Evolutionary conservation across 441 rosid genomes (phyloP).

Genomic region (Monsonia emarginata): DNA sequence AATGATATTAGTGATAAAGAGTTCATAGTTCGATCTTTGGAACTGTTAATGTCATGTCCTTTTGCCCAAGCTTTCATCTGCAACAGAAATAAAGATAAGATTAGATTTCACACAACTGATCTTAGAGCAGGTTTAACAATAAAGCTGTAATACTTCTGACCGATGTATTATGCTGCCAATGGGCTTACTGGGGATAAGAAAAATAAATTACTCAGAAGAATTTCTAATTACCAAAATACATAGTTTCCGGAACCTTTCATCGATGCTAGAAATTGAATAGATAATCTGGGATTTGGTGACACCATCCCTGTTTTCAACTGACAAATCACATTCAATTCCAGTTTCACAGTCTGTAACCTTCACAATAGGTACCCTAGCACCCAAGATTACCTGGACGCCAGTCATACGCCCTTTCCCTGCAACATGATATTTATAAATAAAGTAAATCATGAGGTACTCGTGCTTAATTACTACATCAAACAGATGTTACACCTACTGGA

Average conservation of each 20-base stretch:
- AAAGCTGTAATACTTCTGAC: not conserved
- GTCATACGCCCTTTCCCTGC: constrained; percentile 37
- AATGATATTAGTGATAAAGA: constrained; percentile 39
- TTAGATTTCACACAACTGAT: not conserved
- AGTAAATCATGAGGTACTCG: not conserved
- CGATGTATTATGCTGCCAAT: not conserved
- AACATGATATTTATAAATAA: constrained; percentile 11
- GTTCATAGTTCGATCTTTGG: constrained; percentile 35
- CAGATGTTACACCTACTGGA: not conserved
- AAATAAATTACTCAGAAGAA: constrained; percentile 5
- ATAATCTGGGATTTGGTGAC: constrained; percentile 34
- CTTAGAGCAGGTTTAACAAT: not conserved
- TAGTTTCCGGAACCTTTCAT: constrained; percentile 47
- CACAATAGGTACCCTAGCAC: constrained; percentile 49
- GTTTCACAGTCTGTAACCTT: constrained; percentile 34
- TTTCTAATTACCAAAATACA: constrained; percentile 37
- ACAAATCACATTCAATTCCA: constrained; percentile 41
- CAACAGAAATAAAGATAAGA: not conserved
- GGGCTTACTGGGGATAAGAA: not conserved
- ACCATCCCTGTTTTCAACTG: constrained; percentile 45
- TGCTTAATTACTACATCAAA: not conserved
- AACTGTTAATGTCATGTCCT: constrained; percentile 38
- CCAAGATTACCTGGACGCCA: constrained; percentile 26
- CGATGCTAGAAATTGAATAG: constrained; percentile 33
- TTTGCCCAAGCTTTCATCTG: constrained; percentile 53